Evolutionary conservation across 768 basidiomycete species (phyloP), one percentile per base, ranked within the genome.

Genomic region (Strobilomyces dryophilus): DNA sequence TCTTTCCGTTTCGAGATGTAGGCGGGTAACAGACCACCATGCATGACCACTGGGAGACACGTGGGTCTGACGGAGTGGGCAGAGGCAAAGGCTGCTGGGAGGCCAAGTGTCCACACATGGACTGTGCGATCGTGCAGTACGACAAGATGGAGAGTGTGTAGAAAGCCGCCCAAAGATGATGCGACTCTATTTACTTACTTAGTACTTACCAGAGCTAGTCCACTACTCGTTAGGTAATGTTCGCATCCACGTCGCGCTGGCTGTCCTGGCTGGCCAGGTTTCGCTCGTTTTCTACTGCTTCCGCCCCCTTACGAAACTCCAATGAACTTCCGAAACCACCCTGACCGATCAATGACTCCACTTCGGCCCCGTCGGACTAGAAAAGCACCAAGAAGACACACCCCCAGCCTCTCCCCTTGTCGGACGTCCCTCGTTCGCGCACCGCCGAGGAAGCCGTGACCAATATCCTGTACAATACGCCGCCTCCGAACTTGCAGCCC

Each of bases 401-500:
- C 24, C 92, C 92, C 7, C 92, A 93, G 2, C 90, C 92, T 17
- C 78, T 97, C 15, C 94, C 94, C 0, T 79, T 81, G 12, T 90
- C 85, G 68, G 91, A 95, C 64, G 70, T 89, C n/a, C 93, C 92
- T 4, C 81, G 90, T 47, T 76, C 82, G 12, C 82, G 92, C 45
- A 87, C 80, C 10, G 95, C 95, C 18, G 94, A 97, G 69, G 93
- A 98, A 72, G 93, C 95, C 29, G 95, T 98, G 32, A 95, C 93
- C 31, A 98, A 98, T 65, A 98, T 98, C 62, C 75, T 98, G 14
- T 98, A 98, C 75, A 97, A 98, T 65, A 95, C 94, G 3, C 92
- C 92, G 9, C 90, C 92, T 21, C 91, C 92, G 5, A 93, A 87
- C 65, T 69, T 89, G 45, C 90, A 95, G 65, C 93, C 93, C 2